Evolutionary conservation across 2,329 filamentous ascomycete genomes (phyloP).

Genomic region (Ophiognomonia clavigignenti-juglandacearum): DNA sequence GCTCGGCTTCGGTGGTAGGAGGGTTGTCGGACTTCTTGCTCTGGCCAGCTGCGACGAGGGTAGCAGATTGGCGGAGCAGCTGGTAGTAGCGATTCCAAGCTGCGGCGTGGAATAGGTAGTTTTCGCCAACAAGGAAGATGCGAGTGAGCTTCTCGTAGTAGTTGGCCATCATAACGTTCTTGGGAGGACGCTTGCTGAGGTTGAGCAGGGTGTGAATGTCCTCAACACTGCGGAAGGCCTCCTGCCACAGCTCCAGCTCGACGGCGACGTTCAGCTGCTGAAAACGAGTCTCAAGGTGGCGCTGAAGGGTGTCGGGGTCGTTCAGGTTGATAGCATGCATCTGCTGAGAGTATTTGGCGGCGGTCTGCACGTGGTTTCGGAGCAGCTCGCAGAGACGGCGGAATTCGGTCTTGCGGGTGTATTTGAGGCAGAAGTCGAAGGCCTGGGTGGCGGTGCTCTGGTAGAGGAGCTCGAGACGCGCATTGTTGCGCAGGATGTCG

Average conservation of each 20-base stretch:
- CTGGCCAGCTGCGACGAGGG: conserved; percentile 76
- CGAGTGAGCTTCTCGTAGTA: conserved; percentile 99
- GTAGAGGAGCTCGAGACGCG: conserved; percentile 93
- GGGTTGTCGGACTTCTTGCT: conserved; percentile 94
- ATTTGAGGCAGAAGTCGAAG: conserved; percentile 98
- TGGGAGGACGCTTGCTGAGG: conserved; percentile 94
- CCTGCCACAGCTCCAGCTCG: conserved; percentile 97
- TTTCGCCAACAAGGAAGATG: conserved; percentile 98
- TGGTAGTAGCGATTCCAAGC: conserved; percentile 98
- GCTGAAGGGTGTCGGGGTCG: conserved; percentile 94
- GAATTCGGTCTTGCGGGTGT: conserved; percentile 98
- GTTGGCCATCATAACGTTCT: conserved; percentile 99
- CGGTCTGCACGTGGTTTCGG: conserved; percentile 97
- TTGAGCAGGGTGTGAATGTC: conserved; percentile 97
- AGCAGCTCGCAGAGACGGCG: conserved; percentile 96
- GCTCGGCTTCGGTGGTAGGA: conserved; percentile 78
- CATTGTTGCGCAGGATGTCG: conserved; percentile 99
- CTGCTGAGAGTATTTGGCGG: conserved; percentile 97
- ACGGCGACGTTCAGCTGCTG: conserved; percentile 98
- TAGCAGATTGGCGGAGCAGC: conserved; percentile 84
- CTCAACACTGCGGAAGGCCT: conserved; percentile 98
- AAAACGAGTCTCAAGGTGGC: conserved; percentile 95
- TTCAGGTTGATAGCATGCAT: conserved; percentile 99
- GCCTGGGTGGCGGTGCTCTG: conserved; percentile 97
- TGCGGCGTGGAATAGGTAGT: conserved; percentile 98